Conservation (phyloP, 1,139 yeast genomes). For the Saccharomyces hybrid region DNA sequence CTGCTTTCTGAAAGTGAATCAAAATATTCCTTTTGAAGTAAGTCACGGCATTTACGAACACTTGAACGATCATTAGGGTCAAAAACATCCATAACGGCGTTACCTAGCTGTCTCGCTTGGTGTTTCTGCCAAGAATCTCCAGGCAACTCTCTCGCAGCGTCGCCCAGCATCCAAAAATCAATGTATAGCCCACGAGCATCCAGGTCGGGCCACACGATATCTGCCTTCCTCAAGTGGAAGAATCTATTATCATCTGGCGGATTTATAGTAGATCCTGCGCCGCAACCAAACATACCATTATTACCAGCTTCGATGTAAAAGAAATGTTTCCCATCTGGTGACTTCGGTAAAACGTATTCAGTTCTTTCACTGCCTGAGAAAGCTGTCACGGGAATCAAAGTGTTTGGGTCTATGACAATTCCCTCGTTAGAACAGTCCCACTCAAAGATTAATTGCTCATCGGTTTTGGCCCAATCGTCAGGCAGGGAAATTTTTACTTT, state of each 20-base stretch:
- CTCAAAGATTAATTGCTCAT: constrained; percentile 54
- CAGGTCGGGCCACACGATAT: constrained; percentile 70
- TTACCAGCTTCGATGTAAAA: constrained; percentile 88
- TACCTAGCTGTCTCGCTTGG: constrained; percentile 70
- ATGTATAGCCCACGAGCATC: constrained; percentile 69
- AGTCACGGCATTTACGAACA: constrained; percentile 53
- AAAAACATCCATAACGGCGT: constrained; percentile 72
- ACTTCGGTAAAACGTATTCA: constrained; percentile 59
- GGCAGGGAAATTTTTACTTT: constrained; percentile 59
- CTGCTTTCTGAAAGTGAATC: constrained; percentile 60
- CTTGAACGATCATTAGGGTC: constrained; percentile 47
- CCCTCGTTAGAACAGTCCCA: constrained; percentile 92
- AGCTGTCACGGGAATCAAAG: constrained; percentile 70
- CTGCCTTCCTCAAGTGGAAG: constrained; percentile 62
- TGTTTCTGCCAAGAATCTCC: constrained; percentile 74
- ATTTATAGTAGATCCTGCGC: constrained; percentile 51
- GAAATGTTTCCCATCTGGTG: constrained; percentile 28
- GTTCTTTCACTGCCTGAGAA: constrained; percentile 82
- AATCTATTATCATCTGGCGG: constrained; percentile 64
- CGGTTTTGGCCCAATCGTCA: constrained; percentile 42
- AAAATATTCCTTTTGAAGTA: constrained; percentile 51
- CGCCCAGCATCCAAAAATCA: constrained; percentile 85
- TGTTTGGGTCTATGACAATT: constrained; percentile 52
- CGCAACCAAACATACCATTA: constrained; percentile 90
- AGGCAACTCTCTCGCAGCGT: constrained; percentile 81